A percentile compares a stretch with the other conserved stretches of the same genome.
phyloP scores from a whole-genome alignment of 2,329 filamentous ascomycete genomes.

The Corynespora cassiicola region DNA sequence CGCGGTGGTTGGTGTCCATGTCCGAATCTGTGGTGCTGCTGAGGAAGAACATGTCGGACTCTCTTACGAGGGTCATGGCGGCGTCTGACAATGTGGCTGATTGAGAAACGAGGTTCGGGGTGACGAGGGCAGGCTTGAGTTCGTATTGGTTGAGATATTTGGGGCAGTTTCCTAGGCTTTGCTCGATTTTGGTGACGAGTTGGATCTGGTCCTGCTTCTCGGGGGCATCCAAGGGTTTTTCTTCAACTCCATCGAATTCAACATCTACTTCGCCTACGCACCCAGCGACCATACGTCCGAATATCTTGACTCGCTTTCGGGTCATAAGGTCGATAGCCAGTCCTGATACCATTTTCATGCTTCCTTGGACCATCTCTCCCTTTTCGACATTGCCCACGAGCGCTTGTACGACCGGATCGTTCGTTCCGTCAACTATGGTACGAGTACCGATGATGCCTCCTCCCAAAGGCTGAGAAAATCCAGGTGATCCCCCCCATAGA shows the following conservation, averaged over 20 bases:
- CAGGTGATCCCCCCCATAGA: slow-evolving; percentile 75
- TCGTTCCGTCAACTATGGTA: slow-evolving; percentile 63
- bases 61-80: slow-evolving; percentile 65
- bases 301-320: slow-evolving; percentile 76
- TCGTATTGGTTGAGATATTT: slow-evolving; percentile 83
- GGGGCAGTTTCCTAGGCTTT: slow-evolving; percentile 80
- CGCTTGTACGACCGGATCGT: slow-evolving; percentile 74
- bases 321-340: slow-evolving; percentile 70
- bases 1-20: slow-evolving; percentile 87
- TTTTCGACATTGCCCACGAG: slow-evolving; percentile 59
- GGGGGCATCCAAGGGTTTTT: slow-evolving; percentile 19
- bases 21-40: slow-evolving; percentile 67
- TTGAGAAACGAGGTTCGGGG: slow-evolving; percentile 59
- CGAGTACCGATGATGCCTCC: slow-evolving; percentile 69
- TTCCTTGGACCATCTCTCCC: slow-evolving; percentile 49
- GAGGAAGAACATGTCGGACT: slow-evolving; percentile 80
- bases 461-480: slow-evolving; percentile 70
- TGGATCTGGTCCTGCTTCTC: slow-evolving; percentile 52
- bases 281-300: slow-evolving; percentile 72
- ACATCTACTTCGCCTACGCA: slow-evolving; percentile 53
- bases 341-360: slow-evolving; percentile 64
- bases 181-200: slow-evolving; percentile 72
- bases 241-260: slow-evolving; percentile 29
- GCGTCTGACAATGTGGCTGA: slow-evolving; percentile 57
- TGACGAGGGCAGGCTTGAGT: slow-evolving; percentile 62